Evolutionary conservation across 2,329 filamentous ascomycete species (phyloP).

Genomic region (Daldinia sp.): DNA sequence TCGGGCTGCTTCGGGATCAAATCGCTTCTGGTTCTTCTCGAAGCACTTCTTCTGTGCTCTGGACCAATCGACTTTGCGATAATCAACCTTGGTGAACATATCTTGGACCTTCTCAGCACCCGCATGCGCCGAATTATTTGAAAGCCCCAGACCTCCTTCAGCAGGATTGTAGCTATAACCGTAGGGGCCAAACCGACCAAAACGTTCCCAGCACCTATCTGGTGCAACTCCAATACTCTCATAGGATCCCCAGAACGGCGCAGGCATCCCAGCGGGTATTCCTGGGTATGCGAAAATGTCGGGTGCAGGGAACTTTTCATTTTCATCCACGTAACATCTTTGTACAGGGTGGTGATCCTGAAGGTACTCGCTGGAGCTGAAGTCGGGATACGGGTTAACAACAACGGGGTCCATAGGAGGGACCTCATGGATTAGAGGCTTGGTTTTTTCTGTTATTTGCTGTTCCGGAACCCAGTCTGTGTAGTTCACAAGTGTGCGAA

Average conservation of each 20-base stretch:
- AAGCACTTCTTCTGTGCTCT: slow-evolving; percentile 54
- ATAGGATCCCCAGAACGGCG: slow-evolving; percentile 74
- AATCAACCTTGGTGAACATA: slow-evolving; percentile 54
- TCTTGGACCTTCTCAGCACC: slow-evolving; percentile 66
- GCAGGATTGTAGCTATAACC: slow-evolving; percentile 74
- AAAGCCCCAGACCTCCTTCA: slow-evolving; percentile 71
- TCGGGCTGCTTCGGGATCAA: slow-evolving; percentile 41
- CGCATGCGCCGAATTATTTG: slow-evolving; percentile 68
- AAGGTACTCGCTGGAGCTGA: slow-evolving; percentile 46
- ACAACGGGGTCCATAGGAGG: slow-evolving; percentile 47
- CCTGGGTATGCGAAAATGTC: slow-evolving; percentile 66
- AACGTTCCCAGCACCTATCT: slow-evolving; percentile 78
- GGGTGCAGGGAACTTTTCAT: slow-evolving; percentile 54
- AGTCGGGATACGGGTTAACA: slow-evolving; percentile 49
- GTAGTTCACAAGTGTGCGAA: slow-evolving; percentile 48
- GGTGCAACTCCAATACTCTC: slow-evolving; percentile 69
- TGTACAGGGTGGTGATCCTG: slow-evolving; percentile 47
- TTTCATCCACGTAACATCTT: slow-evolving; percentile 63
- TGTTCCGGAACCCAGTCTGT: slow-evolving; percentile 50
- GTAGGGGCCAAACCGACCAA: slow-evolving; percentile 75
- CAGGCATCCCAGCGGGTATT: slow-evolving; percentile 72
- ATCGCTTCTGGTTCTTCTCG: slow-evolving; percentile 65
- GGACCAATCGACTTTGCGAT: slow-evolving; percentile 53
- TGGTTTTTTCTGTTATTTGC: slow-evolving; percentile 35
- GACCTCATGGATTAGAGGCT: slow-evolving; percentile 42